Base-by-base conservation (phyloP, 73 alveolate genomes). In the Tetrahymena borealis region DNA sequence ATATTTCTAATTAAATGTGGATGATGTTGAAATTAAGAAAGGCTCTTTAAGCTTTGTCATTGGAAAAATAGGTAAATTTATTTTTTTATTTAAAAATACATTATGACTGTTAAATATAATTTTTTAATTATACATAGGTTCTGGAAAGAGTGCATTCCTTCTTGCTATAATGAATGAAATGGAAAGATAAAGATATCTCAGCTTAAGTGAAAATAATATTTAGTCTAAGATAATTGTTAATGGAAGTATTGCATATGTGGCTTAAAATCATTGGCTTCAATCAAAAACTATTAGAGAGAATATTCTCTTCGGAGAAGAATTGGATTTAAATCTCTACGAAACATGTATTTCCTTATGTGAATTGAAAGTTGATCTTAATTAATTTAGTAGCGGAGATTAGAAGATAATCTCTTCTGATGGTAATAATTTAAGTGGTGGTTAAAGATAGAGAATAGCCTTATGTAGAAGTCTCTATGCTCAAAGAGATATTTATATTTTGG, bases 231-330 rank as follows among this genome's bases (percentile, higher is more conserved):
- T 95, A 60, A 31, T 32, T 33, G 91, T 96, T 12, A 96, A 91
- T 90, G 97, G 97, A 5, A 79, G 90, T 42, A 43, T 97, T 0
- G 97, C 99, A 4, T 97, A 97, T 96, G 97, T 94, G 0, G 94
- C 97, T 24, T 96, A 95, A 38, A 96, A 97, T 40, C 98, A 98
- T 20, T 98, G 99, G 99, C 94, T 98, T 37, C 91, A 94, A 38
- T 97, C 96, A 78, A 97, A 94, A 91, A 94, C 98, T n/a, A 92
- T 98, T 40, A 97, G 98, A 94, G 98, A 97, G 42, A 98, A 98
- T 91, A 98, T 98, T 92, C 77, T 96, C 35, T 96, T 97, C 90
- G 98, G 98, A 40, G 91, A 92, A 39, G 94, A 90, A 31, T 97
- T 91, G 78, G 97, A 96, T 90, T 94, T 96, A 43, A 91, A 96